Percentiles rank a stretch among this genome's conserved stretches.
Conservation (phyloP, 2,329 filamentous ascomycete genomes). For the Ascochyta fabae region DNA sequence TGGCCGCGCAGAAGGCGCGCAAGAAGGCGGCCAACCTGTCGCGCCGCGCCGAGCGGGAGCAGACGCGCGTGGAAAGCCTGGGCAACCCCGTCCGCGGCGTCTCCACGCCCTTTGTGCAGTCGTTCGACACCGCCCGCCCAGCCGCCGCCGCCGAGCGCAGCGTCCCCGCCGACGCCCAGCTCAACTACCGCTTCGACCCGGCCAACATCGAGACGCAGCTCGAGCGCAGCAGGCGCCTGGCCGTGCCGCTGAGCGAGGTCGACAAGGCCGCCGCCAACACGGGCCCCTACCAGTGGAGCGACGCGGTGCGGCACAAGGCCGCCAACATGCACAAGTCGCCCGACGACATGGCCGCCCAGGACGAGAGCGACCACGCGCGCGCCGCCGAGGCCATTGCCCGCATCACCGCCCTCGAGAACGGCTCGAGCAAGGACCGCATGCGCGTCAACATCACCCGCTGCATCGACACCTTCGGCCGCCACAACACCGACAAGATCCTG, state of each 20-base stretch:
- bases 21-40: conserved; percentile 83
- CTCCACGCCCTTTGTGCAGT: conserved; percentile 81
- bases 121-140: conserved; percentile 69
- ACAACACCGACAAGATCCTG: conserved; percentile 79
- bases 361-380: conserved; percentile 61
- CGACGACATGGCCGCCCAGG: conserved; percentile 33
- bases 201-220: conserved; percentile 72
- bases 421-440: conserved; percentile 76
- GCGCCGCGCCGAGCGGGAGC: conserved; percentile 72
- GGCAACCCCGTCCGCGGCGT: conserved; percentile 83
- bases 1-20: conserved; percentile 79
- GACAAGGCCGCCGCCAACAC: conserved; percentile 8
- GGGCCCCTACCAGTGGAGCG: conserved; percentile 17
- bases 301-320: conserved; percentile 5
- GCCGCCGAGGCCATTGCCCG: conserved; percentile 78
- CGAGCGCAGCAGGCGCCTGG: conserved; percentile 70
- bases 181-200: conserved; percentile 79
- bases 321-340: conserved; percentile 15
- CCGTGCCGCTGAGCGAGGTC: conserved; percentile 57
- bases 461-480: conserved; percentile 86
- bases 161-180: conserved; percentile 51
- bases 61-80: conserved; percentile 67
- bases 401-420: conserved; percentile 79
- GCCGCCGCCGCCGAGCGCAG: conserved; percentile 28
- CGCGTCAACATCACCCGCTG: conserved; percentile 85